Conservation (phyloP, 306 rosid genomes). For the Arachis stenosperma region DNA sequence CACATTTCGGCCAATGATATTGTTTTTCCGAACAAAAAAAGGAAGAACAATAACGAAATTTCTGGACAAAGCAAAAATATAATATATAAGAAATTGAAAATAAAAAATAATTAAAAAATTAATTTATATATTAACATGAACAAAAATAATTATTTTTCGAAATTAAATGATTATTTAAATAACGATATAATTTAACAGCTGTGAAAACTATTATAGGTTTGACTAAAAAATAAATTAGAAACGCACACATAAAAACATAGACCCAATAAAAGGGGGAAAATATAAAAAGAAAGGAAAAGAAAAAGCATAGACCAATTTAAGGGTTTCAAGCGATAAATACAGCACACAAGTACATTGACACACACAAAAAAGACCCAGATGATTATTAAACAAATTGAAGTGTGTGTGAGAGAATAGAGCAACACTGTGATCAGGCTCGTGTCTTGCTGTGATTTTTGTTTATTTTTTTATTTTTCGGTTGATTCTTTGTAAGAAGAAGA, state of each 20-base stretch:
- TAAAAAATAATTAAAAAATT: no score
- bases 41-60: conserved; percentile 3
- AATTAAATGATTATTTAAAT: no score
- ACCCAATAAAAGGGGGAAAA: neutral
- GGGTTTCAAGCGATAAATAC: conserved; percentile 2
- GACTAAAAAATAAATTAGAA: no score
- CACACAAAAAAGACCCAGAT: conserved; percentile 3
- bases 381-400: conserved; percentile 13
- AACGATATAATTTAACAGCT: no score
- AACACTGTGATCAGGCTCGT: neutral
- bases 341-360: neutral
- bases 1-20: conserved; percentile 42
- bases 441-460: conserved; percentile 13
- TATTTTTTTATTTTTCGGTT: conserved; percentile 29
- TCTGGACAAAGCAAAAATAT: conserved; percentile 9
- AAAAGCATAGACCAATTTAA: conserved; percentile 15
- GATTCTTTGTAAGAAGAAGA: neutral
- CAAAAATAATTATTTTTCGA: no score
- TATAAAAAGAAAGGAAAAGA: neutral
- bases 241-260: no score
- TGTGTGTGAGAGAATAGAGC: conserved; percentile 22
- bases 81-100: neutral
- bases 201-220: no score
- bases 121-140: no score
- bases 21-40: conserved; percentile 33